Base-by-base conservation (phyloP, 352 stramenopile species). In the Thalassiosira oceanica region DNA sequence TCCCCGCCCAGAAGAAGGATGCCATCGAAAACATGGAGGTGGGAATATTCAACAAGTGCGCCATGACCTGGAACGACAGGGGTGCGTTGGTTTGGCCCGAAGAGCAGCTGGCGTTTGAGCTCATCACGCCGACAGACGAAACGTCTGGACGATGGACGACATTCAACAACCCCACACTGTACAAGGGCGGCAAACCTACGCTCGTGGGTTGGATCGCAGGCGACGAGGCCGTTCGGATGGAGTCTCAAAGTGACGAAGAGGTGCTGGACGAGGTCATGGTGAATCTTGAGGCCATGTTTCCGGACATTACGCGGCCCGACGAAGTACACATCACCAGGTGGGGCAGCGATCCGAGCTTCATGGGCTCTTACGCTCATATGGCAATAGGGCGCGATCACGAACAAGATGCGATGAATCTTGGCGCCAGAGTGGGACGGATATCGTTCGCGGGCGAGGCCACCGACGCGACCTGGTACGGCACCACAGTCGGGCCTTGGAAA, bases 1-100 rank as follows among this genome's bases (percentile, higher is more conserved):
- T 93, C 21, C 79, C 82, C 6, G 33, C 74, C 15, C 29, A 39
- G 16, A 93, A 93, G 66, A 23, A 52, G n/a, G 63, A 80, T 16
- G 82, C 69, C 21, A 91, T 53, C 24, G 44, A 53, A 7, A 35
- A 41, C 44, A 53, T 92, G 28, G 86, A 84, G 11, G 85, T 87
- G 55, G 87, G 87, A 4, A 58, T 72, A 0, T 41, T 90, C 0
- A 87, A 93, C 69, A 93, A 92, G 60, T 69, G 67, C 31, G 60
- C 71, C 7, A 46, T 83, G 49, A 41, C 42, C 39, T 83, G 74
- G 74, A 52, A 78, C 13, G 44, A 78, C 49, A 28, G 44, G 18
- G 13, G 36, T 10, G 43, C 26, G 15, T n/a, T 63, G 20, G 45
- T 61, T 2, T 73, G 52, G 60, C 60, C 67, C 26, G 27, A 44